These are phyloP conservation scores for Cenococcum geophilum DNA, from an alignment of 495 filamentous ascomycete species.

Conservation along the genomic window DNA sequence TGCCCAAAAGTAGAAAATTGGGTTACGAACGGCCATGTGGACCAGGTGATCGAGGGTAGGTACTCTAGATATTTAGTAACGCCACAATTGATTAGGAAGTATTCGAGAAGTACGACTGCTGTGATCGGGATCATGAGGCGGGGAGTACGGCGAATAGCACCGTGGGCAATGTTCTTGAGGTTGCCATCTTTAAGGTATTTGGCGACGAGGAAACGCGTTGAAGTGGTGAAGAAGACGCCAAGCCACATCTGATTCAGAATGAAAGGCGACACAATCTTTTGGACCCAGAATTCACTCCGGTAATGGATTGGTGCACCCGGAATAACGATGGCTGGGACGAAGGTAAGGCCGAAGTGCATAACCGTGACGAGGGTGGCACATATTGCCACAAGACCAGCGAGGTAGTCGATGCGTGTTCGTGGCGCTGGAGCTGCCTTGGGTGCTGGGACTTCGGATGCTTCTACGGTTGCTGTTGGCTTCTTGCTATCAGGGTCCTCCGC, in stretches of 20 bases:
- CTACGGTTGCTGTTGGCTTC: constrained; percentile 24
- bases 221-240: constrained; percentile 42
- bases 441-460: constrained; percentile 22
- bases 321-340: constrained; percentile 33
- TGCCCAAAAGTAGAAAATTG: constrained; percentile 34
- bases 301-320: constrained; percentile 35
- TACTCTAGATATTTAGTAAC: constrained; percentile 40
- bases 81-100: constrained; percentile 43
- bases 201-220: constrained; percentile 39
- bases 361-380: constrained; percentile 38
- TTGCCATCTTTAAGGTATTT: constrained; percentile 39
- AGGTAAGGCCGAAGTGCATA: constrained; percentile 40
- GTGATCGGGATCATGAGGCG: constrained; percentile 41
- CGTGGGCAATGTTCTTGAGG: constrained; percentile 38
- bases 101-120: constrained; percentile 38
- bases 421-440: constrained; percentile 15
- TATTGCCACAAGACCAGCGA: constrained; percentile 41
- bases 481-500: constrained; percentile 16
- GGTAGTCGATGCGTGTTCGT: constrained; percentile 39
- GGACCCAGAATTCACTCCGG: constrained; percentile 36
- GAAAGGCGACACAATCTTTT: constrained; percentile 36
- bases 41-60: constrained; percentile 42
- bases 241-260: constrained; percentile 42
- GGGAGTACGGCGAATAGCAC: constrained; percentile 37
- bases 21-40: constrained; percentile 40